A percentile compares a stretch with the other conserved stretches of the same genome.
Conservation (phyloP, 1,139 yeast species). For the Debaryomycetaceae sp. region DNA sequence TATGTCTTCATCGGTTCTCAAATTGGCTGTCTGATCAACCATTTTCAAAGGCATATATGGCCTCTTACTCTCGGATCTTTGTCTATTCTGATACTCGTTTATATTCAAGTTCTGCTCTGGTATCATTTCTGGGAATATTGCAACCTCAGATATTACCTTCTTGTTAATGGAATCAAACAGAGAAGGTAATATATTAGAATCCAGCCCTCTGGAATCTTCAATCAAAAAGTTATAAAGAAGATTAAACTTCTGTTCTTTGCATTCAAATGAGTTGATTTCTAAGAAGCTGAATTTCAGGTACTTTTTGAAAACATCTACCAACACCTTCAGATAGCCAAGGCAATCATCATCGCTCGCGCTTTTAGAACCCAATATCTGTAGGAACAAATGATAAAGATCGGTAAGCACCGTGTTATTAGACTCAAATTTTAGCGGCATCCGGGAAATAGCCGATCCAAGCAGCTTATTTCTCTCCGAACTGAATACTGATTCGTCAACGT, state of each 20-base stretch:
- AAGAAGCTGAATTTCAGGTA: conserved; percentile 20
- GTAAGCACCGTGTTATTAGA: conserved; percentile 15
- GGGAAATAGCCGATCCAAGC: neutral
- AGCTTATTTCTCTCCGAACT: conserved; percentile 13
- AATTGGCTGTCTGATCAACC: neutral
- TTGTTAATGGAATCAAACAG: conserved; percentile 11
- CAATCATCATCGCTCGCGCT: conserved; percentile 9
- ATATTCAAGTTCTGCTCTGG: neutral
- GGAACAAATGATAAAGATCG: conserved; percentile 21
- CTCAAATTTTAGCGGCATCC: conserved; percentile 11
- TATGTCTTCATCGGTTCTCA: neutral
- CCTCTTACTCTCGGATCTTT: neutral
- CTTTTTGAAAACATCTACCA: conserved; percentile 23
- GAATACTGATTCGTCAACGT: conserved; percentile 18
- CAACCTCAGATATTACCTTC: conserved; percentile 9
- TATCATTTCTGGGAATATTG: conserved; percentile 11
- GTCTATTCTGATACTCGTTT: neutral
- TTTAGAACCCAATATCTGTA: conserved; percentile 18
- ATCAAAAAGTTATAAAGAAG: conserved; percentile 17
- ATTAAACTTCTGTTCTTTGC: conserved; percentile 18
- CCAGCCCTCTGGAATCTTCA: conserved; percentile 6
- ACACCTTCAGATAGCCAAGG: conserved; percentile 15
- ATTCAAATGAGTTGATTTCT: conserved; percentile 16
- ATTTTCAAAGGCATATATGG: neutral
- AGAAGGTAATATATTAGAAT: conserved; percentile 13